phyloP scores from a whole-genome alignment of 257 asterid species.

The Solanum pennellii region DNA sequence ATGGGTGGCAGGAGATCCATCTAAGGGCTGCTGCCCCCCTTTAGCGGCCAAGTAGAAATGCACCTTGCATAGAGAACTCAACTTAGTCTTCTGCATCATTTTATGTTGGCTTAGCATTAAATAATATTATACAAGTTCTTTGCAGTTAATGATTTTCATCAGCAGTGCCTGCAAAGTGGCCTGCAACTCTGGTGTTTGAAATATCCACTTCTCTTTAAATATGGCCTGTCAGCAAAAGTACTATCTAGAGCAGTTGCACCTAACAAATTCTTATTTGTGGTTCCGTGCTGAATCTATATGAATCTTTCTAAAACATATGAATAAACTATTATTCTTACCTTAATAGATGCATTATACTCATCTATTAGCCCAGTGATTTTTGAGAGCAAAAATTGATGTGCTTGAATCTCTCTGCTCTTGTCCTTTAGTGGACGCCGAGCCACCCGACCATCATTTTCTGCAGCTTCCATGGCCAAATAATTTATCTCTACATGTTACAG shows the following conservation, averaged over 20 bases:
- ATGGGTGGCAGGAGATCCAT: neutral
- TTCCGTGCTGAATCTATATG: neutral
- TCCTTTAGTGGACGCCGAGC: constrained; percentile 61
- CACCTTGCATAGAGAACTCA: neutral
- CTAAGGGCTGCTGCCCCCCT: neutral
- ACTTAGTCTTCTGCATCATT: neutral
- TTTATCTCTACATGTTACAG: constrained; percentile 30
- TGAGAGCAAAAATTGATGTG: constrained; percentile 50
- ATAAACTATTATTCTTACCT: constrained; percentile 16
- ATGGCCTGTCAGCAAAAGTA: neutral
- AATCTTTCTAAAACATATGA: neutral
- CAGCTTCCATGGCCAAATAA: constrained; percentile 51
- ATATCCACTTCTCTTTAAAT: neutral
- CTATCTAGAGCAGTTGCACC: neutral
- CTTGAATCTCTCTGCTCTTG: constrained; percentile 54
- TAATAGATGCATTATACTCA: constrained; percentile 25
- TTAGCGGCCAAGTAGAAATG: neutral
- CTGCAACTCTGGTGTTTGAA: neutral
- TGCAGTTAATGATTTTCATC: neutral
- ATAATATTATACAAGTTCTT: neutral
- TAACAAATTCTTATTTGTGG: neutral
- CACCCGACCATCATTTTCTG: constrained; percentile 54
- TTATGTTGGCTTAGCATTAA: neutral
- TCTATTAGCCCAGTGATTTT: constrained; percentile 28
- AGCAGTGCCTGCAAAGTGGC: neutral